Percentiles rank a stretch among this genome's conserved stretches.
These are phyloP conservation scores for Elsinoe necatrix DNA, from an alignment of 2,329 filamentous ascomycete genomes.

Conservation along the genomic window DNA sequence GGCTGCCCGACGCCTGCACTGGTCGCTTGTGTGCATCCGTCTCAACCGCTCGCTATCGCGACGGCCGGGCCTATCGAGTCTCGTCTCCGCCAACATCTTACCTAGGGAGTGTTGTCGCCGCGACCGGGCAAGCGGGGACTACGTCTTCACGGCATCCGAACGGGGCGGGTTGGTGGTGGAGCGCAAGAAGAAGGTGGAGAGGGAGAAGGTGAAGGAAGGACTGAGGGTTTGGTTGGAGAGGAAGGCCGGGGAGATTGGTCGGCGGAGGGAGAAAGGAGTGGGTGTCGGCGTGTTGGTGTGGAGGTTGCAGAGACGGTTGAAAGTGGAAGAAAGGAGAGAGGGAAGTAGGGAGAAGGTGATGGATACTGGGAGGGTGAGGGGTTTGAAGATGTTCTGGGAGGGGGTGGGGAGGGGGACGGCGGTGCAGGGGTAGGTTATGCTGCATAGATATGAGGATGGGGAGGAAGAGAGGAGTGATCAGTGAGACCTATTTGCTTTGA, in stretches of 20 bases:
- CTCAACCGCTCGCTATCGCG: conserved; percentile 53
- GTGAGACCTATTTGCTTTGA: not conserved
- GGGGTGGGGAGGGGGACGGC: conserved; percentile 33
- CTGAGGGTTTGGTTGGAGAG: conserved; percentile 55
- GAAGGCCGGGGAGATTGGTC: conserved; percentile 30
- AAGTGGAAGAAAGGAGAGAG: conserved; percentile 35
- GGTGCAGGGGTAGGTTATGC: not conserved
- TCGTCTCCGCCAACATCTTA: conserved; percentile 57
- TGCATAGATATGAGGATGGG: not conserved
- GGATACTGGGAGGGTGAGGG: conserved; percentile 31
- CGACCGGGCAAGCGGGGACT: conserved; percentile 28
- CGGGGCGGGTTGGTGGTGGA: conserved; percentile 44
- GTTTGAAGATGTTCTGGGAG: conserved; percentile 60
- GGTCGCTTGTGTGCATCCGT: conserved; percentile 57
- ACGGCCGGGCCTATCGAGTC: conserved; percentile 50
- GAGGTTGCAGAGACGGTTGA: conserved; percentile 35
- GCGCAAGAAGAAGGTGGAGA: conserved; percentile 54
- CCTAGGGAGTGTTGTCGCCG: conserved; percentile 50
- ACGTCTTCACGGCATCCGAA: conserved; percentile 23
- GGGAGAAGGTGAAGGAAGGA: conserved; percentile 58
- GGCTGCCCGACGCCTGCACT: conserved; percentile 54
- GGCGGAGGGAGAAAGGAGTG: conserved; percentile 29
- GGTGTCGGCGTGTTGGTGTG: conserved; percentile 37
- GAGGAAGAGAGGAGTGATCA: not conserved
- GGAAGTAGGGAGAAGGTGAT: conserved; percentile 23